Percentiles rank a stretch among this genome's conserved stretches.
Conservation (phyloP, 2,329 filamentous ascomycete species). For the Talaromyces sp. region DNA sequence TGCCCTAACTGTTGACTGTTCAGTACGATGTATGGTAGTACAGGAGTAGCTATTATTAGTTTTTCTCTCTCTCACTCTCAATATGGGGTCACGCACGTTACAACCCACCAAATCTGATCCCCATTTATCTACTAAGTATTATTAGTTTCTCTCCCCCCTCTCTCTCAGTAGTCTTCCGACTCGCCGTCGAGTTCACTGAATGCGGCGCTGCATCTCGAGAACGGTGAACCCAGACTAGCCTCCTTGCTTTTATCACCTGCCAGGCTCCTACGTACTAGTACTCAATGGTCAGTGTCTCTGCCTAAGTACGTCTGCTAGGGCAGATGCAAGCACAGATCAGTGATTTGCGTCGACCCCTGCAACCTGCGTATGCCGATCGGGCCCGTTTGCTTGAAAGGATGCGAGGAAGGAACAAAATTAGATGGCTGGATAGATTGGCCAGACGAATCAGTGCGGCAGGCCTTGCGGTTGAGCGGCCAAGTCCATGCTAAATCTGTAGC, state of each 20-base stretch:
- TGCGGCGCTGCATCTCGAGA: background rate
- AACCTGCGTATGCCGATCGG: background rate
- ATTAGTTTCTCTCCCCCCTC: background rate
- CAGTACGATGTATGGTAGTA: background rate
- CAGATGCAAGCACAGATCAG: conserved; percentile 7
- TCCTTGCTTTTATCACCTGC: background rate
- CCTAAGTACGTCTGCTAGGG: background rate
- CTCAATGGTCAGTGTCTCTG: background rate
- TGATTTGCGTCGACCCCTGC: conserved; percentile 5
- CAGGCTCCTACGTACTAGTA: background rate
- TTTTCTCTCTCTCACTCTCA: background rate
- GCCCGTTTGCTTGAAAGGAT: background rate
- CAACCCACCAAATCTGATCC: too few species aligned
- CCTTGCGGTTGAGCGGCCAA: background rate
- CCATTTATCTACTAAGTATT: too few species aligned
- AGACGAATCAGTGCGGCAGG: background rate
- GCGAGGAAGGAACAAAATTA: background rate
- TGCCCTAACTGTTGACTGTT: background rate
- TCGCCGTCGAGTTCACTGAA: background rate
- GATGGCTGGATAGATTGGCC: background rate
- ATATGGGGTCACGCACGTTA: background rate
- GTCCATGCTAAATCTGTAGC: conserved; percentile 2
- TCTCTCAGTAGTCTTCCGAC: background rate
- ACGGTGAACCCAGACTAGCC: background rate
- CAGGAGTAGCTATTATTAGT: background rate